Percentiles rank a stretch among this genome's conserved stretches.
phyloP scores from a whole-genome alignment of 2,329 filamentous ascomycete genomes.

The Blastomyces parvus region DNA sequence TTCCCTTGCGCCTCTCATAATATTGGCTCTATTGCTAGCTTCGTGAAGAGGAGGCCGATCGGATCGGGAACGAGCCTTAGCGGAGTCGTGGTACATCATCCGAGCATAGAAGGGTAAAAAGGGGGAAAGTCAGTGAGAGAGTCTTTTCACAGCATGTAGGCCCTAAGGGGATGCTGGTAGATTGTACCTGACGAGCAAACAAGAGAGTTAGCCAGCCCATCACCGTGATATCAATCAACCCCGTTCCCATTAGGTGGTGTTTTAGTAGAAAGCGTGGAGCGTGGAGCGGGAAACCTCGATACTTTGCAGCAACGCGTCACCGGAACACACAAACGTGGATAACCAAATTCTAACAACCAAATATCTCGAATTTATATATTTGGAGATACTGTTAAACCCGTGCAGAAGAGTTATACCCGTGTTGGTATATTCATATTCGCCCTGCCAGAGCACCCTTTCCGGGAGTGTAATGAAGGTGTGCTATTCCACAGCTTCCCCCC shows the following conservation, averaged over 20 bases:
- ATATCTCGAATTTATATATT: not conserved
- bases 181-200: not conserved
- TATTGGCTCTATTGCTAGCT: conserved; percentile 42
- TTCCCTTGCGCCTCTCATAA: conserved; percentile 23
- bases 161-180: not conserved
- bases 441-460: not conserved
- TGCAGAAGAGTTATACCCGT: too few relatives aligned
- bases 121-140: not conserved
- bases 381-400: not conserved
- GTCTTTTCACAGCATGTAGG: not conserved
- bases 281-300: not conserved
- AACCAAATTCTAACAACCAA: not conserved
- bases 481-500: not conserved
- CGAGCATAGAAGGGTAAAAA: not conserved
- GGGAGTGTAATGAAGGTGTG: too few relatives aligned
- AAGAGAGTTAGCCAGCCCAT: not conserved
- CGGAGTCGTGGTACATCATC: conserved; percentile 1
- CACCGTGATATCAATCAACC: not conserved
- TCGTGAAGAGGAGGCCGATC: conserved; percentile 38
- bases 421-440: not conserved
- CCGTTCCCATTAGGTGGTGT: not conserved
- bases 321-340: not conserved
- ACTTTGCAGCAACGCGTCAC: not conserved
- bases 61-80: conserved; percentile 13
- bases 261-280: not conserved